Conservation (phyloP, 768 basidiomycete genomes). For the Pleurotus djamor region DNA sequence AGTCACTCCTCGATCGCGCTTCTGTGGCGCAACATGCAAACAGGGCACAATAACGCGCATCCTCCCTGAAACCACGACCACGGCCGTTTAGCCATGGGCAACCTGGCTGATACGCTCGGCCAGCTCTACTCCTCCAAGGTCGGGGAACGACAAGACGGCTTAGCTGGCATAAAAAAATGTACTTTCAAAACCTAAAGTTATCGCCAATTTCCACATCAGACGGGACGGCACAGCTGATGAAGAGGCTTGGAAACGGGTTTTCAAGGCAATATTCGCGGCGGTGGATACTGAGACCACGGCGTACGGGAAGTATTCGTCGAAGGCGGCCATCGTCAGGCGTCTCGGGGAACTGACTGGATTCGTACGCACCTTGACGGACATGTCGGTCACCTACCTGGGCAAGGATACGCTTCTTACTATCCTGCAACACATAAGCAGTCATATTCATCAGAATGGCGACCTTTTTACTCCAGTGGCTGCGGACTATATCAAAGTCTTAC, state of each 20-base stretch:
- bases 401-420: conserved; percentile 53
- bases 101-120: conserved; percentile 42
- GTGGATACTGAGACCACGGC: conserved; percentile 62
- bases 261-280: conserved; percentile 68
- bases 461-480: conserved; percentile 66
- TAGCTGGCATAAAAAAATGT: conserved; percentile 46
- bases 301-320: conserved; percentile 34
- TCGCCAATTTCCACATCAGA: conserved; percentile 40
- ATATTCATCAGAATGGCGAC: conserved; percentile 48
- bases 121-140: conserved; percentile 61
- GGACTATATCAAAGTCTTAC: conserved; percentile 81
- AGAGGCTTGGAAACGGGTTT: conserved; percentile 60
- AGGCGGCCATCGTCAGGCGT: conserved; percentile 49
- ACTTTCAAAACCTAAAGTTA: conserved; percentile 48
- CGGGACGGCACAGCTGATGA: conserved; percentile 30
- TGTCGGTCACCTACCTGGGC: conserved; percentile 53
- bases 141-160: conserved; percentile 68
- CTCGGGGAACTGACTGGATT: conserved; percentile 64
- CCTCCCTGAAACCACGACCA: too few species aligned
- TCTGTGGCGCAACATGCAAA: too few species aligned
- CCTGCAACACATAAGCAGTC: conserved; percentile 62
- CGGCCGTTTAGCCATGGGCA: conserved; percentile 5
- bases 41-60: too few species aligned
- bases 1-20: too few species aligned
- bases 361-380: conserved; percentile 74